These are phyloP conservation scores for Solanum verrucosum DNA, from an alignment of 257 asterid genomes.

Conservation along the genomic window DNA sequence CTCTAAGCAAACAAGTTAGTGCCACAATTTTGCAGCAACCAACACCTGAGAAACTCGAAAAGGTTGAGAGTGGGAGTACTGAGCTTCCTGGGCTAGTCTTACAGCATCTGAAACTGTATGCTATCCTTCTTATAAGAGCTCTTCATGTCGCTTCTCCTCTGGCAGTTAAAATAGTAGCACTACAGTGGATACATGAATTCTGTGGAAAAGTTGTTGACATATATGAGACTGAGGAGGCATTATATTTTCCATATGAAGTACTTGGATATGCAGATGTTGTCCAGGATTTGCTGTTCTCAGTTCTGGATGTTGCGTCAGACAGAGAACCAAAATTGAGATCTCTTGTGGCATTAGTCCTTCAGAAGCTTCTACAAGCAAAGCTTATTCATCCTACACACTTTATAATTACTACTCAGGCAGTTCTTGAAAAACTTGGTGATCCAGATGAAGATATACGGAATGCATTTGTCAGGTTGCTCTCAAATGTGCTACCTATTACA, in stretches of 20 bases:
- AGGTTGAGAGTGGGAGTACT: conserved; percentile 35
- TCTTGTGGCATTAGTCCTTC: conserved; percentile 60
- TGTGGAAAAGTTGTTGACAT: conserved; percentile 51
- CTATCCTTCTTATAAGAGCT: conserved; percentile 50
- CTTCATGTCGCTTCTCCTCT: conserved; percentile 62
- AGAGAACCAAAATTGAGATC: conserved; percentile 80
- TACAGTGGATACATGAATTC: conserved; percentile 60
- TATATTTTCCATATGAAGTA: conserved; percentile 65
- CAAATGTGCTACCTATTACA: conserved; percentile 57
- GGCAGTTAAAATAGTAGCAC: conserved; percentile 70
- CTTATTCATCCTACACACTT: conserved; percentile 71
- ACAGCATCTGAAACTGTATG: conserved; percentile 53
- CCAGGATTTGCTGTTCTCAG: conserved; percentile 58
- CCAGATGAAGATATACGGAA: conserved; percentile 64
- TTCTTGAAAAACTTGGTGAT: conserved; percentile 87
- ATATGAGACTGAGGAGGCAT: conserved; percentile 27
- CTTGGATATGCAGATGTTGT: conserved; percentile 47
- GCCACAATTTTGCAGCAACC: conserved; percentile 27
- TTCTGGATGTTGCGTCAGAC: conserved; percentile 72
- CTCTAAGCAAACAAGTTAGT: conserved; percentile 31
- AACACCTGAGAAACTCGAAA: conserved; percentile 20
- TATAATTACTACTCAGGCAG: conserved; percentile 47
- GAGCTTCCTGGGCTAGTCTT: conserved; percentile 36
- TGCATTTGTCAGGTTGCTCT: conserved; percentile 64
- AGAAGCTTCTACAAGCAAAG: conserved; percentile 76